Base-by-base conservation (phyloP, 768 basidiomycete species). In the Naematelia encephala region DNA sequence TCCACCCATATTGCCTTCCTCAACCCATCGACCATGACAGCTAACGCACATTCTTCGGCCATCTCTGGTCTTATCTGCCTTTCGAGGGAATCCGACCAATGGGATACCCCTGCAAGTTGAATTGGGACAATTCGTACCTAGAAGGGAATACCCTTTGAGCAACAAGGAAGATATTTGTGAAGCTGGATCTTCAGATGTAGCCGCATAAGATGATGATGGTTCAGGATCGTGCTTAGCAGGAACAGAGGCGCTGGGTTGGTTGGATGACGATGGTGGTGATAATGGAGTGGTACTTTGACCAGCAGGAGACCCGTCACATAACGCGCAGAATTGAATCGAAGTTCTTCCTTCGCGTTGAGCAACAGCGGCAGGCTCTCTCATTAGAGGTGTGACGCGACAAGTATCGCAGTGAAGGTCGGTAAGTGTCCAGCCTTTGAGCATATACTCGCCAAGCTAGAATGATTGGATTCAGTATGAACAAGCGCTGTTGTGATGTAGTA, bases 351-450 rank as follows among this genome's bases (percentile, higher is more conserved):
- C 72, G 14, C 60, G 26, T 11, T 51, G 48, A 2, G 74, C 72
- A 21, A 54, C 28, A 16, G 56, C 57, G 12, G 30, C 34, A 12
- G 75, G 75, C 54, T 77, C 73, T 23, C 75, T 51, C 75, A 77
- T 77, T 2, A 77, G 52, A 12, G 75, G 75, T 0, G 75, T 75
- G 46, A 64, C 51, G 22, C 60, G 56, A 45, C 75, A 77, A 25
- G 22, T 26, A 13, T 63, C 57, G 56, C 75, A 77, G 51, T 72
- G 70, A 14, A 73, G 59, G 51, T 72, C 73, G 46, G 75, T 75
- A 21, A 77, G 47, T 2, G 75, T 77, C 75, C 75, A 77, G 22
- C 75, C 75, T 61, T 75, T 75, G 46, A 77, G 63, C 75, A 77
- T 77, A 56, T 77, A 77, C 46, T 75, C 75, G 54, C 75, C 75